Evolutionary conservation across 345 rosid genomes (phyloP).

Genomic region (Acer negundo): DNA sequence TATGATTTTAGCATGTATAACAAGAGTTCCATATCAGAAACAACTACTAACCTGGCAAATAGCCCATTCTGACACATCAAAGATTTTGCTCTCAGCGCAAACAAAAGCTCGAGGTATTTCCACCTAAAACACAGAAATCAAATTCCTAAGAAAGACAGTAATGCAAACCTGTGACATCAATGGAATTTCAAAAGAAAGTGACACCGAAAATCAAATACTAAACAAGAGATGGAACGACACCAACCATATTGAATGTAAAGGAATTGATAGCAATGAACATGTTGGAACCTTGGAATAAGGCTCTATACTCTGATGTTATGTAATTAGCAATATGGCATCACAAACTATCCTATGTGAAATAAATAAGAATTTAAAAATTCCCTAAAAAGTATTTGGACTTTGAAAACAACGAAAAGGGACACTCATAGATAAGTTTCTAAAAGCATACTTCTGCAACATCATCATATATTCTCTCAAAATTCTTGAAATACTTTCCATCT

Average conservation of each 20-base stretch:
- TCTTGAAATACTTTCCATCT: background rate
- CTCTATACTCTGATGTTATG: background rate
- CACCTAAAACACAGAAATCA: conserved; percentile 47
- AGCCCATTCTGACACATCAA: conserved; percentile 99
- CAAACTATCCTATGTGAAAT: background rate
- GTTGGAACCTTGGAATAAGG: background rate
- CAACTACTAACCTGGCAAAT: conserved; percentile 83
- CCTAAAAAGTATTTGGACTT: background rate
- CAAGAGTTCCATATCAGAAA: background rate
- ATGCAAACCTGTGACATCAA: conserved; percentile 1
- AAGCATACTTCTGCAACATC: background rate
- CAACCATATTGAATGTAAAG: background rate
- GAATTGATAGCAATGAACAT: background rate
- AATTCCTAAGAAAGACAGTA: conserved; percentile 22
- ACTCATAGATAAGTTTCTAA: background rate
- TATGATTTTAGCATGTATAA: background rate
- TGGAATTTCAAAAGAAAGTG: conserved; percentile 5
- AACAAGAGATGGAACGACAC: background rate
- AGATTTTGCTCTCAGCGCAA: conserved; percentile 97
- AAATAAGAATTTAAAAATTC: background rate
- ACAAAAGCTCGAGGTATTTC: conserved; percentile 99
- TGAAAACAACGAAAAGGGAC: background rate
- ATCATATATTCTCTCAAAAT: background rate
- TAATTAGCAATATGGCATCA: background rate
- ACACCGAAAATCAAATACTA: conserved; percentile 7